Percentiles rank a stretch among this genome's conserved stretches.
phyloP scores from a whole-genome alignment of 768 basidiomycete genomes.

The Boletales sp. region DNA sequence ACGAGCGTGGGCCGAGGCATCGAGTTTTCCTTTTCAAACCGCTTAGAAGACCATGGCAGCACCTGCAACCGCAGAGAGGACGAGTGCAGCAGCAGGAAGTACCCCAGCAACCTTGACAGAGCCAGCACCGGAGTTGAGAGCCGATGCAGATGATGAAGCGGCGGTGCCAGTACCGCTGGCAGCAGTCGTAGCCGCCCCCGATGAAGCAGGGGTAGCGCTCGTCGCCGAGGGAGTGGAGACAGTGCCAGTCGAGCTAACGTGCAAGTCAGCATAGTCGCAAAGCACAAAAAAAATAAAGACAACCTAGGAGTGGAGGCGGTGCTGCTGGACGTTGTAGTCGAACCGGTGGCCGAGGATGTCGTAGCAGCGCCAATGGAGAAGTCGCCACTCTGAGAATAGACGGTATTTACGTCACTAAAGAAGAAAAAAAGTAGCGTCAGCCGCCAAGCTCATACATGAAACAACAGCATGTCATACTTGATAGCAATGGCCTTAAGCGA shows the following conservation, averaged over 20 bases:
- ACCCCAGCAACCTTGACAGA: conserved; percentile 32
- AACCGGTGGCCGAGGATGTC: conserved; percentile 7
- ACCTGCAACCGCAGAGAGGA: conserved; percentile 48
- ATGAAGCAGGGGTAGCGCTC: conserved; percentile 8
- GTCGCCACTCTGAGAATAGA: conserved; percentile 35
- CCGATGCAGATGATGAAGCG: conserved; percentile 21
- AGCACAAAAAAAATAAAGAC: neutral
- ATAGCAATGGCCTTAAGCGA: conserved; percentile 43
- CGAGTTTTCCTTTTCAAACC: conserved; percentile 5
- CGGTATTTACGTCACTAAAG: conserved; percentile 42
- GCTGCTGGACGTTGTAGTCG: neutral
- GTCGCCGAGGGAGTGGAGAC: conserved; percentile 5
- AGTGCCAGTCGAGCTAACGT: neutral
- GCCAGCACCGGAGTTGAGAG: conserved; percentile 24
- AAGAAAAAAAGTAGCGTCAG: neutral
- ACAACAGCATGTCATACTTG: conserved; percentile 25
- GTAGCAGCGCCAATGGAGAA: conserved; percentile 39
- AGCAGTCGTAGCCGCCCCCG: neutral
- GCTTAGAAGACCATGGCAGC: conserved; percentile 44
- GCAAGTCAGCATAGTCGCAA: fast-evolving
- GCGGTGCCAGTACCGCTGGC: conserved; percentile 5
- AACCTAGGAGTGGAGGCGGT: conserved; percentile 7
- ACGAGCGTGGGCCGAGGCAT: neutral
- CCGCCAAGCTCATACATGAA: neutral
- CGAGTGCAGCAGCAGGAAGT: conserved; percentile 33